These are phyloP conservation scores for Pseudogymnoascus sp. DNA, from an alignment of 2,329 filamentous ascomycete genomes.

Conservation along the genomic window DNA sequence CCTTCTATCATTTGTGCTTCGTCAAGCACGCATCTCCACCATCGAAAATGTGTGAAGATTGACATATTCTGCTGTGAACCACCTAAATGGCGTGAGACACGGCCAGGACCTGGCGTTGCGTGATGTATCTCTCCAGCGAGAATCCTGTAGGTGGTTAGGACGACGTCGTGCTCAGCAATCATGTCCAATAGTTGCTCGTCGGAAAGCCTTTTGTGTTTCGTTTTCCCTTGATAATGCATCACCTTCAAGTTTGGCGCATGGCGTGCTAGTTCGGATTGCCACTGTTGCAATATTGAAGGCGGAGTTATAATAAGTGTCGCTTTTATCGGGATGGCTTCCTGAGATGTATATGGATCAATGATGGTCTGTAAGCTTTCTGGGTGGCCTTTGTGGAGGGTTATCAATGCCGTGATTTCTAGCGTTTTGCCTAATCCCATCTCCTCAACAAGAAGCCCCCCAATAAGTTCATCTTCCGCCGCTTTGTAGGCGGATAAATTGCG, in stretches of 20 bases:
- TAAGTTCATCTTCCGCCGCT: slow-evolving; percentile 26
- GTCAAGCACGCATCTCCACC: slow-evolving; percentile 77
- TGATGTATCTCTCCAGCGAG: slow-evolving; percentile 78
- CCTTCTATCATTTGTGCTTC: slow-evolving; percentile 92
- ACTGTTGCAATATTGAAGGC: slow-evolving; percentile 50
- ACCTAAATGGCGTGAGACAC: slow-evolving; percentile 54
- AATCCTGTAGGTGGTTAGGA: slow-evolving; percentile 60
- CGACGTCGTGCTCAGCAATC: slow-evolving; percentile 48
- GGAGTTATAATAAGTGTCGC: slow-evolving; percentile 59
- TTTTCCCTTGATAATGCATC: slow-evolving; percentile 48
- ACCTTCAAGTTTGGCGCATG: slow-evolving; percentile 53
- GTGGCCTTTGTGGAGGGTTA: slow-evolving; percentile 52
- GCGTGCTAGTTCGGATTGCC: slow-evolving; percentile 51
- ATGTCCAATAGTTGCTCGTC: slow-evolving; percentile 34
- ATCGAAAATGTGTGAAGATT: slow-evolving; percentile 71
- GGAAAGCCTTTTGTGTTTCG: slow-evolving; percentile 25
- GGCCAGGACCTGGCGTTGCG: slow-evolving; percentile 58
- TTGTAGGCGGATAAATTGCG: slow-evolving; percentile 41
- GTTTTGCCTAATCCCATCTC: slow-evolving; percentile 84
- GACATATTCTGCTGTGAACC: slow-evolving; percentile 60
- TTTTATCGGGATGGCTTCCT: slow-evolving; percentile 34
- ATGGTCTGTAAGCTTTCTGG: slow-evolving; percentile 17
- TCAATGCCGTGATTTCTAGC: slow-evolving; percentile 63
- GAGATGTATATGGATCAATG: slow-evolving; percentile 35
- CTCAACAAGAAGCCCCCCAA: slow-evolving; percentile 62